Evolutionary conservation across 2,329 filamentous ascomycete genomes (phyloP), one percentile per base, ranked within the genome.

Genomic region (Aaosphaeria pasadenensis): DNA sequence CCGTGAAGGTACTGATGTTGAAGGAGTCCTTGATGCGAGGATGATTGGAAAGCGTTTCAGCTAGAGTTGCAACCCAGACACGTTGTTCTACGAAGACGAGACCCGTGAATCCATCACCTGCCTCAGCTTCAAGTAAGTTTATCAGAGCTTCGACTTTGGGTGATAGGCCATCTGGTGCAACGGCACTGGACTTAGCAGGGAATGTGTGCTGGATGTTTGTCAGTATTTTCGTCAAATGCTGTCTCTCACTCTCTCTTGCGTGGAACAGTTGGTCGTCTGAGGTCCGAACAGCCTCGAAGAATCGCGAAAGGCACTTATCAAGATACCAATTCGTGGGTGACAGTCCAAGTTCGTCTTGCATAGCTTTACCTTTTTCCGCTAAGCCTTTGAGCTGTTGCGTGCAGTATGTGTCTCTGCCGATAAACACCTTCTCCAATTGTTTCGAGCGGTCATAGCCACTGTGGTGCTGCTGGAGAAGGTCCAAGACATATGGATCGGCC

Each of bases 1-100:
- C 83, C 7, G 84, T 72, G 47, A 84, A 83, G 3, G 76, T 76
- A 32, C 69, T 76, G 11, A 74, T 57, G 9, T 56, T 67, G 55
- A 76, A 72, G 7, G 62, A 53, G 29, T 69, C 55, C 48, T 42
- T 53, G 2, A 64, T 60, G 13, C 58, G 53, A 9, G 66, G 63
- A 39, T 72, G 64, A 5, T 51, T 44, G 7, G 59, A 57, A 1
- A 76, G 50, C 2, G 74, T 56, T 35, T 72, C 60, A 9, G 70
- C 64, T 7, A 78, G 58, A n/a, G 67, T 67, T 35, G 69, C 62
- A 7, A 76, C 74, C 49, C 68, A 71, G 5, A 69, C 72, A 39
- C 74, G 55, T 51, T 77, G 72, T 46, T 77, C 67, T 5, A 76
- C 72, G 48, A 78, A 78, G 1, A 78, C 60, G 4, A 79, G 61